phyloP scores from a whole-genome alignment of 805 yeast species.

The Zygotorulaspora sp. region DNA sequence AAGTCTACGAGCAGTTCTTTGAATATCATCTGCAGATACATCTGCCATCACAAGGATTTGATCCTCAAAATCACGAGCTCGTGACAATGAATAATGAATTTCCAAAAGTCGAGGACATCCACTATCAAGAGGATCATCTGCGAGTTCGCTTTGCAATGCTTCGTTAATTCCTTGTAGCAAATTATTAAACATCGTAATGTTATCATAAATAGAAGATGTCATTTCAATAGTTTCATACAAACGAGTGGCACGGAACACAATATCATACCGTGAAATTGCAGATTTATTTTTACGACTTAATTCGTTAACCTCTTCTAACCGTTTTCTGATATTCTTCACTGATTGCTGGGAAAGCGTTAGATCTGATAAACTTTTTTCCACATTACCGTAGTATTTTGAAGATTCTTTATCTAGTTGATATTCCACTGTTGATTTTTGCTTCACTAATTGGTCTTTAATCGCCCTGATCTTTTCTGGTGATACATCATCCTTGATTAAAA shows the following conservation, averaged over 20 bases:
- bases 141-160: constrained; percentile 46
- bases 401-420: constrained; percentile 68
- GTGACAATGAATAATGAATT: constrained; percentile 66
- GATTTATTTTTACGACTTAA: constrained; percentile 53
- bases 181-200: constrained; percentile 52
- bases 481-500: constrained; percentile 37
- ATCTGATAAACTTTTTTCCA: constrained; percentile 42
- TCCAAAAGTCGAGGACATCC: constrained; percentile 52
- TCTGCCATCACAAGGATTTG: constrained; percentile 56
- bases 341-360: constrained; percentile 42
- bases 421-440: constrained; percentile 73
- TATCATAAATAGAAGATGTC: constrained; percentile 59
- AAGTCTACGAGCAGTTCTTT: constrained; percentile 53
- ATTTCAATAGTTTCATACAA: constrained; percentile 69
- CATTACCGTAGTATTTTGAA: constrained; percentile 55
- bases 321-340: constrained; percentile 46
- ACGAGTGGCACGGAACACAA: constrained; percentile 61
- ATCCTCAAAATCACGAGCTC: constrained; percentile 74
- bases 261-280: constrained; percentile 60
- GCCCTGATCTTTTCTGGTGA: constrained; percentile 53
- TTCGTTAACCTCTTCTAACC: constrained; percentile 42
- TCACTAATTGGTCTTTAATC: constrained; percentile 50
- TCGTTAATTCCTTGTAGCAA: constrained; percentile 47
- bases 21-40: constrained; percentile 56
- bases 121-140: constrained; percentile 32